These are phyloP conservation scores for Hemerocallis citrina DNA, from an alignment of 106 monocot species.

Conservation along the genomic window DNA sequence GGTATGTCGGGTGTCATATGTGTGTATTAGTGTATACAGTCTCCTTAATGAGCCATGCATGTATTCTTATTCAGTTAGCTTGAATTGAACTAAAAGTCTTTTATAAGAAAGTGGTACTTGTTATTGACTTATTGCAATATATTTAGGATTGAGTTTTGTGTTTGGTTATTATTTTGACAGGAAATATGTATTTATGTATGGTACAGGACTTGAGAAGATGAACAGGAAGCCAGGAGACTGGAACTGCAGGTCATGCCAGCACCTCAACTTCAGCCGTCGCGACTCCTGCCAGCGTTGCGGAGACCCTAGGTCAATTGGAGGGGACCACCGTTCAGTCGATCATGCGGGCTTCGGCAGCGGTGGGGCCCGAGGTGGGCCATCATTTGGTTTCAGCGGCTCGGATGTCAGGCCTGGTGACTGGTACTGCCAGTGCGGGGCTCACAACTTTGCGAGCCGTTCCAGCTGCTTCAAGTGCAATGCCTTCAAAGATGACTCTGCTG, in stretches of 20 bases:
- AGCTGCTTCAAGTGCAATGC: slow-evolving; percentile 82
- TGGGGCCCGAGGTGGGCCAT: slow-evolving; percentile 24
- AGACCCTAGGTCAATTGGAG: slow-evolving; percentile 33
- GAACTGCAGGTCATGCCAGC: slow-evolving; percentile 85
- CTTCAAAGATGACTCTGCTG: slow-evolving; percentile 54
- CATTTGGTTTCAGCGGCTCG: slow-evolving; percentile 36
- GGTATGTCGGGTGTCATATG: too few relatives aligned
- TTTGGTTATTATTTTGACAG: too few relatives aligned
- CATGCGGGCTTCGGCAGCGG: slow-evolving; percentile 27
- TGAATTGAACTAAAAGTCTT: too few relatives aligned
- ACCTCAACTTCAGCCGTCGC: slow-evolving; percentile 94
- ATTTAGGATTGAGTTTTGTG: too few relatives aligned
- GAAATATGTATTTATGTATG: too few relatives aligned
- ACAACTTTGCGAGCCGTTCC: slow-evolving; percentile 93
- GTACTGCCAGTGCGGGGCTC: slow-evolving; percentile 84
- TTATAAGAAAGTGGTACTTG: too few relatives aligned
- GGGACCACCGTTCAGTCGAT: slow-evolving; percentile 20
- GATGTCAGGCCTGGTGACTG: slow-evolving; percentile 91
- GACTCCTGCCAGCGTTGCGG: slow-evolving; percentile 85
- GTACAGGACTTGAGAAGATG: slow-evolving; percentile 32
- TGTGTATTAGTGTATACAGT: too few relatives aligned
- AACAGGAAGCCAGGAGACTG: slow-evolving; percentile 97
- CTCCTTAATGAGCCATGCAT: too few relatives aligned
- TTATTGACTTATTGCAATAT: too few relatives aligned
- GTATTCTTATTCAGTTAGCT: too few relatives aligned